Evolutionary conservation across 164 flowering plant genomes (phyloP).

Genomic region (Liriodendron chinense): DNA sequence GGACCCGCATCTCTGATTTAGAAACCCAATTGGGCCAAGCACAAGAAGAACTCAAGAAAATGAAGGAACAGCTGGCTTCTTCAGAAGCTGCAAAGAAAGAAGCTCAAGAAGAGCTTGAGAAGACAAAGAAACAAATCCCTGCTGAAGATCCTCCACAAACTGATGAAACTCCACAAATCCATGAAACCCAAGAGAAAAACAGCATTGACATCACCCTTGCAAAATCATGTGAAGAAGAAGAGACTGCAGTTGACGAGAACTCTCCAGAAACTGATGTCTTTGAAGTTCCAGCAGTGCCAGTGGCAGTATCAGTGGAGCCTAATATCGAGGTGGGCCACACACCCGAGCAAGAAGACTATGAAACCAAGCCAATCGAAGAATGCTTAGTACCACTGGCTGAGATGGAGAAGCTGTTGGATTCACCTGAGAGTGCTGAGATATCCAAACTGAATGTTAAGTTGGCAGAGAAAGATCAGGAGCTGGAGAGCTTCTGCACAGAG

Average conservation of each 20-base stretch:
- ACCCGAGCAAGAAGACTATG: constrained; percentile 24
- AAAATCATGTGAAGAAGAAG: constrained; percentile 12
- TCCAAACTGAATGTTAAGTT: constrained; percentile 38
- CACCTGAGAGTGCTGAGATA: constrained; percentile 40
- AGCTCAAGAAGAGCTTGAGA: constrained; percentile 59
- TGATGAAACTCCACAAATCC: constrained; percentile 19
- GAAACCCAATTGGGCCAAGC: constrained; percentile 83
- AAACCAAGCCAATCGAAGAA: constrained; percentile 22
- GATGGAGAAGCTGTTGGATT: constrained; percentile 23
- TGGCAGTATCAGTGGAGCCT: constrained; percentile 19
- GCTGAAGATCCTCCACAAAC: constrained; percentile 14
- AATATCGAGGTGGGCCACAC: constrained; percentile 14
- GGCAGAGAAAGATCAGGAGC: constrained; percentile 49
- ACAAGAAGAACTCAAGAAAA: constrained; percentile 66
- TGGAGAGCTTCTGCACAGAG: constrained; percentile 33
- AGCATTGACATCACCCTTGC: not conserved
- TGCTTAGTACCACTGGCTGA: constrained; percentile 18
- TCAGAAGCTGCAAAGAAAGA: constrained; percentile 75
- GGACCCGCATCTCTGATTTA: constrained; percentile 66
- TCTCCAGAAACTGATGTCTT: constrained; percentile 67
- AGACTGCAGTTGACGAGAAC: constrained; percentile 19
- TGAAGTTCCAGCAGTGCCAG: constrained; percentile 52
- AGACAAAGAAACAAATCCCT: constrained; percentile 25
- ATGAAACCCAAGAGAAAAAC: constrained; percentile 15
- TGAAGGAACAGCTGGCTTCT: constrained; percentile 66